Evolutionary conservation across 2,329 filamentous ascomycete species (phyloP).

Genomic region (Botrytis aclada): DNA sequence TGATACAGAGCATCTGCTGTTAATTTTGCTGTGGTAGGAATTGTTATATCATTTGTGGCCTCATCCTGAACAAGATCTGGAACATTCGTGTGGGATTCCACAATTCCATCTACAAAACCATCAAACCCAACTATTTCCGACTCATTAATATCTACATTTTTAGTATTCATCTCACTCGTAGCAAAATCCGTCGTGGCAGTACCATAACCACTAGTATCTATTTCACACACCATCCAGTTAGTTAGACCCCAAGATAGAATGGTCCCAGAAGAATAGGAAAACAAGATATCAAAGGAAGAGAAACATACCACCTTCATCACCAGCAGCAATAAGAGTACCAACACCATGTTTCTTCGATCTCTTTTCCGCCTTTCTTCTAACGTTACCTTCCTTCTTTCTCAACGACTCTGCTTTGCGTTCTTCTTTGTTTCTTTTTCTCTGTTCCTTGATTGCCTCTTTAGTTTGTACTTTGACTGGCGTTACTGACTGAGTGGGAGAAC

Average conservation of each 20-base stretch:
- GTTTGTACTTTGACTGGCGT: constrained; percentile 12
- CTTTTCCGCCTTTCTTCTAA: not conserved
- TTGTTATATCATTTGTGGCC: not conserved
- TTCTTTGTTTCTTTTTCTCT: constrained; percentile 29
- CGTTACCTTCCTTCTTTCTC: not conserved
- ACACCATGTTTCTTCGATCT: not conserved
- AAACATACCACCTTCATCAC: not conserved
- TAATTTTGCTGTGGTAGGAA: no score
- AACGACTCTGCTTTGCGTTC: constrained; percentile 26
- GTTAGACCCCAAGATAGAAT: not conserved
- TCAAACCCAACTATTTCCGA: not conserved
- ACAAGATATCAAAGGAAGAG: not conserved
- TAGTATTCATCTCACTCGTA: not conserved
- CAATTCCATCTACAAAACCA: not conserved
- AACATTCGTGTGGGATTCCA: not conserved
- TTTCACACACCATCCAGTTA: not conserved
- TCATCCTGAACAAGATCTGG: not conserved
- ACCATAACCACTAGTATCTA: not conserved
- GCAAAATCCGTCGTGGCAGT: not conserved
- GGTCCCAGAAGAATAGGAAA: not conserved
- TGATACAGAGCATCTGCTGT: not conserved
- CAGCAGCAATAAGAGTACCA: not conserved
- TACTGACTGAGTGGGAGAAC: not conserved
- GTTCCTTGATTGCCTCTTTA: constrained; percentile 26
- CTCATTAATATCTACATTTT: not conserved